Evolutionary conservation across 2,329 filamentous ascomycete genomes (phyloP).

Genomic region (Juglanconis sp.): DNA sequence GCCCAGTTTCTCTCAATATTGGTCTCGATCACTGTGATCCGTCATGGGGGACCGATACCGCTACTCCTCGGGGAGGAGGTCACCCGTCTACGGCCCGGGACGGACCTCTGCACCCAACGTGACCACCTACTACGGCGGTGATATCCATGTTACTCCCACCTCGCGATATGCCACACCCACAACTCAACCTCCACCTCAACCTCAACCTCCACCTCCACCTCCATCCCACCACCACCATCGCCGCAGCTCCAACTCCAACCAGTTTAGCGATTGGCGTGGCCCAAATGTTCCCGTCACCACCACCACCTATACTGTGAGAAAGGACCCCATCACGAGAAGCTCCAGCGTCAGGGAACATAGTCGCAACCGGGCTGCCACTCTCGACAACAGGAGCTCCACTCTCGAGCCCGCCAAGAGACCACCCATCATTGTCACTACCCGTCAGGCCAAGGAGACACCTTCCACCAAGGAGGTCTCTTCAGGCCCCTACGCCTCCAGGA

Average conservation of each 20-base stretch:
- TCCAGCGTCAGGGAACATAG: conserved; percentile 46
- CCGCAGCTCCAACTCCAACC: conserved; percentile 26
- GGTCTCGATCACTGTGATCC: conserved; percentile 9
- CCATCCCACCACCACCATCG: conserved; percentile 15
- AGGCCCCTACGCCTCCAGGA: conserved; percentile 23
- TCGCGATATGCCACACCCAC: conserved; percentile 28
- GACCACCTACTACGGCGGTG: conserved; percentile 45
- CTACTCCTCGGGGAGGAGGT: conserved; percentile 39
- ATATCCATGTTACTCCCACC: conserved; percentile 52
- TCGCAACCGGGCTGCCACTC: conserved; percentile 47
- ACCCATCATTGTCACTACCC: conserved; percentile 57
- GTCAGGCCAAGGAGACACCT: conserved; percentile 40
- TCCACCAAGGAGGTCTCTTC: conserved; percentile 38
- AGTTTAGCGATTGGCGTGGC: conserved; percentile 27
- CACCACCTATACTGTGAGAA: conserved; percentile 55
- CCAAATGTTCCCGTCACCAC: conserved; percentile 41
- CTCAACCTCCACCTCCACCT: conserved; percentile 23
- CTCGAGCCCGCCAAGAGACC: conserved; percentile 38
- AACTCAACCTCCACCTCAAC: conserved; percentile 21
- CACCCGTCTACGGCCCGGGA: conserved; percentile 45
- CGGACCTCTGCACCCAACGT: conserved; percentile 48
- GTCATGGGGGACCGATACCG: conserved; percentile 49
- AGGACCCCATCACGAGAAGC: conserved; percentile 47
- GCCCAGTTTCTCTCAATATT: not conserved
- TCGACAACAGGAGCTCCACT: conserved; percentile 34